Base-by-base conservation (phyloP, 768 basidiomycete genomes). In the Podaxis sp. region DNA sequence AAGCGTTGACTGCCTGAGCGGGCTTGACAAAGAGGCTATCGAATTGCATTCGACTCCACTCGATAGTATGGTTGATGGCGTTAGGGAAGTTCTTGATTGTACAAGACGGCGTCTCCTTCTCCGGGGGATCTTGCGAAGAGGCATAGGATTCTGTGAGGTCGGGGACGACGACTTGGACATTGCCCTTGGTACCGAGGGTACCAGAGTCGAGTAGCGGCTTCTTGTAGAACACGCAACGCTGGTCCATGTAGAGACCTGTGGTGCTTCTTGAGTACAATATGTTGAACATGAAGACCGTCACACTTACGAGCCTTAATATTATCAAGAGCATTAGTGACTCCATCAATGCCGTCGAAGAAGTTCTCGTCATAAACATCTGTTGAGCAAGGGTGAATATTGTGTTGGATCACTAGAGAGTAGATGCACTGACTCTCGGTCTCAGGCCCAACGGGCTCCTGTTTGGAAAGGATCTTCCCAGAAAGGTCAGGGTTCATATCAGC, bases 71-170 rank as follows among this genome's bases (percentile, higher is more conserved):
- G 67, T 93, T 90, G 69, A 99, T 99, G 26, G 91, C 90, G 73
- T 99, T 96, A 9, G 97, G 97, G 85, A 99, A 99, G 77, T 93
- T 98, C 80, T 98, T 99, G 74, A 99, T 90, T 1, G 97, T 99
- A 75, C 97, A 99, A 26, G 92, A 93, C 24, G 97, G 92, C 1
- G 95, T 89, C 72, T 96, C 91, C 76, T 97, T 99, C 79, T 99
- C 97, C 8, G 97, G 97, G 51, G 97, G 97, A 73, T 99, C 97
- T 76, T 99, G 97, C 13, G 96, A 98, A 8, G 95, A 96, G 13
- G 92, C 89, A 75, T 99, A 99, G 17, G 94, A 96, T 76, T 99
- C 97, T 13, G 96, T 97, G 44, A 98, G 67, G 74, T 97, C 86
- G 22, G 96, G 97, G 55, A 98, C 84, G 62, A 99, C 84, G 66